Conservation (phyloP, 306 rosid genomes). For the Corylus heterophylla region DNA sequence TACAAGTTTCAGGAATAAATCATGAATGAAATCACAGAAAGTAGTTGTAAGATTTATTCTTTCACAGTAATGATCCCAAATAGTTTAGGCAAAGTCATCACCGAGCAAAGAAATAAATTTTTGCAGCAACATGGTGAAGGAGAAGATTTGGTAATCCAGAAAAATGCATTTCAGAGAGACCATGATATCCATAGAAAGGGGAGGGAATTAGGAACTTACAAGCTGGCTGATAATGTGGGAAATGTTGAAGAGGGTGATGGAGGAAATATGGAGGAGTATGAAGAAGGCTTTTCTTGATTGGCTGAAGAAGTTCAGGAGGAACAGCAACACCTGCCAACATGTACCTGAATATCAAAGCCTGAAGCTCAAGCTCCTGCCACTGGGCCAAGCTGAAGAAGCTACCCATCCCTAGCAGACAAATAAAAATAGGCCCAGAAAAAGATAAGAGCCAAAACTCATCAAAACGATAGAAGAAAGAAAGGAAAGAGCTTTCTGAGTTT, state of each 20-base stretch:
- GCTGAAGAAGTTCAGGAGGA: slow-evolving; percentile 85
- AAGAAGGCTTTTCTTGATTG: slow-evolving; percentile 78
- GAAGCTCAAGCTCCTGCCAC: slow-evolving; percentile 97
- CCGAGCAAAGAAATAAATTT: neutral
- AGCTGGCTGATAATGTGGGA: slow-evolving; percentile 52
- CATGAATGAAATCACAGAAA: neutral
- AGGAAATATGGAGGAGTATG: slow-evolving; percentile 48
- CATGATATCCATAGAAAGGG: neutral
- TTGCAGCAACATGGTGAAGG: neutral
- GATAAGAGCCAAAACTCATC: neutral
- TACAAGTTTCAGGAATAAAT: neutral
- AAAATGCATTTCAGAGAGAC: neutral
- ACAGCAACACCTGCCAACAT: slow-evolving; percentile 87
- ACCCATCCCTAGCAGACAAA: slow-evolving; percentile 55
- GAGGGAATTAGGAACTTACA: slow-evolving; percentile 45
- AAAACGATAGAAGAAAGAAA: slow-evolving; percentile 7
- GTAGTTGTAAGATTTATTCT: neutral
- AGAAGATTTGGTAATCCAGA: neutral
- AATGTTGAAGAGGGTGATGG: slow-evolving; percentile 64
- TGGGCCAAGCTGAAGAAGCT: slow-evolving; percentile 80
- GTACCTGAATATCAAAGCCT: slow-evolving; percentile 83
- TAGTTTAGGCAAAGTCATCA: neutral
- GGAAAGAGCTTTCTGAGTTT: slow-evolving; percentile 19
- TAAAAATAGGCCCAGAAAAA: slow-evolving; percentile 1
- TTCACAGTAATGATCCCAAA: neutral